Percentiles rank a stretch among this genome's conserved stretches.
These are phyloP conservation scores for Kalmusia sp. DNA, from an alignment of 2,329 filamentous ascomycete genomes.

Conservation along the genomic window DNA sequence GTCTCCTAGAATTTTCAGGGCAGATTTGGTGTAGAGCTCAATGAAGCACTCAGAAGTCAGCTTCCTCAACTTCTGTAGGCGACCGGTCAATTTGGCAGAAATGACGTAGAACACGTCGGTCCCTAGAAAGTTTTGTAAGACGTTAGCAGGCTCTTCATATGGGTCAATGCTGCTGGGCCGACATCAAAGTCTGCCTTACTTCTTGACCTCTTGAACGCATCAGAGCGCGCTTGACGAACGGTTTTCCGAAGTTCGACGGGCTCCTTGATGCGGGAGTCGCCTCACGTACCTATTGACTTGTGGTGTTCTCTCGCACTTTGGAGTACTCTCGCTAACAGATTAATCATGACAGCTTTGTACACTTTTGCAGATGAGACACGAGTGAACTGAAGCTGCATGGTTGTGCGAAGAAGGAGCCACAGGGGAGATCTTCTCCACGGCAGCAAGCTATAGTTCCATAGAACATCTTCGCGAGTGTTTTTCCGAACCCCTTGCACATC, in stretches of 20 bases:
- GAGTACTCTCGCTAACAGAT: conserved; percentile 55
- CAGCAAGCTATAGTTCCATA: conserved; percentile 44
- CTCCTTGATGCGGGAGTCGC: too few species aligned
- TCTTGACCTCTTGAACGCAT: too few species aligned
- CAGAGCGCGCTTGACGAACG: too few species aligned
- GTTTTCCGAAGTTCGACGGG: too few species aligned
- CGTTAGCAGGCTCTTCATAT: too few species aligned
- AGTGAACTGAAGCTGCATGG: conserved; percentile 47
- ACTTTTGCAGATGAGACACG: neutral
- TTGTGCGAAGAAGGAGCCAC: conserved; percentile 62
- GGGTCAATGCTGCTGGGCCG: too few species aligned
- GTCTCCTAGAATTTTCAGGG: too few species aligned
- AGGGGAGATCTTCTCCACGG: conserved; percentile 60
- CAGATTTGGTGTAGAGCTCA: too few species aligned
- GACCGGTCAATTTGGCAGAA: conserved; percentile 28
- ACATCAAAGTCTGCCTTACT: too few species aligned
- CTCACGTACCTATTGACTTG: too few species aligned
- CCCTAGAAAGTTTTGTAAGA: conserved; percentile 9
- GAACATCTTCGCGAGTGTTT: conserved; percentile 60
- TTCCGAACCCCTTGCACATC: conserved; percentile 50
- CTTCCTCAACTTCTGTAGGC: conserved; percentile 29
- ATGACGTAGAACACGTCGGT: conserved; percentile 19
- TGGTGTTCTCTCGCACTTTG: neutral
- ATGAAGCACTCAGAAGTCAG: too few species aligned
- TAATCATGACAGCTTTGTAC: conserved; percentile 56